Percentiles rank a stretch among this genome's conserved stretches.
Evolutionary conservation across 306 rosid species (phyloP).

Genomic region (Corylus heterophylla): DNA sequence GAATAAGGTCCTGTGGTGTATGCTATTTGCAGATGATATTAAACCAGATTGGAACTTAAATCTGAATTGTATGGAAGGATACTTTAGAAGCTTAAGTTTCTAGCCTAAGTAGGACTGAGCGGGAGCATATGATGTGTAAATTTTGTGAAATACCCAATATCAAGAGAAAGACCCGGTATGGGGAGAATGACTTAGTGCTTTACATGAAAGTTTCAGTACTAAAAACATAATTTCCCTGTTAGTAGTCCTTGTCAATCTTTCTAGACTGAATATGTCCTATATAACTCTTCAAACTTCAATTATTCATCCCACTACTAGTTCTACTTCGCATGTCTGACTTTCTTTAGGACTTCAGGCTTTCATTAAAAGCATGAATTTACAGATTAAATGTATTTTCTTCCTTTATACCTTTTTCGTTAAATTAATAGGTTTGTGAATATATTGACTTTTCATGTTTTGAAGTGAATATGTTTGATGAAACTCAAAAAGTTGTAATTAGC

Average conservation of each 20-base stretch:
- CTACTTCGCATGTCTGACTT: background rate
- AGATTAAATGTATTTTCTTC: background rate
- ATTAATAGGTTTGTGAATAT: background rate
- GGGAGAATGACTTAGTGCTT: background rate
- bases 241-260: background rate
- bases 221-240: background rate
- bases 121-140: background rate
- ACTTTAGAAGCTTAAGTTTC: too few species aligned
- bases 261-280: background rate
- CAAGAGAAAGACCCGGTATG: background rate
- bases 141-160: background rate
- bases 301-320: background rate
- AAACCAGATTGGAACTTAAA: background rate
- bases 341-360: too few species aligned
- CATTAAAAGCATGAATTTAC: background rate
- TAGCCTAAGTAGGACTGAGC: background rate
- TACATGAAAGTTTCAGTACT: background rate
- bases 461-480: background rate
- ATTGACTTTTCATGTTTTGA: background rate
- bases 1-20: background rate
- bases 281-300: too few species aligned
- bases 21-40: background rate
- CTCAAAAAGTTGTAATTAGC: background rate
- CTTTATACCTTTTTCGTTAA: background rate
- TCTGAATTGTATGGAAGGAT: background rate